A percentile compares a stretch with the other conserved stretches of the same genome.
Evolutionary conservation across 768 basidiomycete species (phyloP).

Genomic region (Lentinula raphanica): DNA sequence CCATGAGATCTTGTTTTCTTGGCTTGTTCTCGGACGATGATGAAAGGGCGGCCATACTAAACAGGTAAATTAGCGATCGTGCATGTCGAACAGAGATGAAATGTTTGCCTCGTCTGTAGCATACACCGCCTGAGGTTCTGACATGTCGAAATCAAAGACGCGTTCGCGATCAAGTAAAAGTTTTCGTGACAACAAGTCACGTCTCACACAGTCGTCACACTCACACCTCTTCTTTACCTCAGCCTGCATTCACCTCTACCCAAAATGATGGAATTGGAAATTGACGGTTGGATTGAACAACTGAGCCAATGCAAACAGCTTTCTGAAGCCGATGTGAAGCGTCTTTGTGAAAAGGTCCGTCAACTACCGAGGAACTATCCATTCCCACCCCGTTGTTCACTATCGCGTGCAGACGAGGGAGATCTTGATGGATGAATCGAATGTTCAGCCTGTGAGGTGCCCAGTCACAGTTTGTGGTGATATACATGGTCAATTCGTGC

Average conservation of each 20-base stretch:
- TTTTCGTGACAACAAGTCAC: slow-evolving; percentile 2
- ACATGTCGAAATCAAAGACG: slow-evolving; percentile 29
- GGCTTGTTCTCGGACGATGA: slow-evolving; percentile 90
- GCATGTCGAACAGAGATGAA: neutral
- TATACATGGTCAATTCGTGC: slow-evolving; percentile 99
- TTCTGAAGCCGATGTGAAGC: slow-evolving; percentile 92
- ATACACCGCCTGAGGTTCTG: slow-evolving; percentile 64
- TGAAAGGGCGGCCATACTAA: slow-evolving; percentile 94
- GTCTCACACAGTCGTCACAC: neutral
- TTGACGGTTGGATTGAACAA: slow-evolving; percentile 96
- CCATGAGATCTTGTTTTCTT: slow-evolving; percentile 92
- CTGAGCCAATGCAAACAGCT: slow-evolving; percentile 97
- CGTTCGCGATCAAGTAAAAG: slow-evolving; percentile 22
- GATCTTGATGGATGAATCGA: slow-evolving; percentile 98
- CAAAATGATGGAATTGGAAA: slow-evolving; percentile 59
- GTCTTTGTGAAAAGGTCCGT: slow-evolving; percentile 95
- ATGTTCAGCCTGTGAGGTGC: slow-evolving; percentile 97
- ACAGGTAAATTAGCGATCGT: slow-evolving; percentile 7
- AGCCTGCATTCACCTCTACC: neutral
- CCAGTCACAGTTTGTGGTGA: slow-evolving; percentile 99
- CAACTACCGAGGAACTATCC: slow-evolving; percentile 12
- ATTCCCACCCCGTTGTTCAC: slow-evolving; percentile 8
- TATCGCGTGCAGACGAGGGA: slow-evolving; percentile 73
- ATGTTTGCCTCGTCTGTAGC: slow-evolving; percentile 73
- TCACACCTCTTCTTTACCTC: neutral